Evolutionary conservation across 2,329 filamentous ascomycete genomes (phyloP).

Genomic region (Phaeosphaeriaceae sp.): DNA sequence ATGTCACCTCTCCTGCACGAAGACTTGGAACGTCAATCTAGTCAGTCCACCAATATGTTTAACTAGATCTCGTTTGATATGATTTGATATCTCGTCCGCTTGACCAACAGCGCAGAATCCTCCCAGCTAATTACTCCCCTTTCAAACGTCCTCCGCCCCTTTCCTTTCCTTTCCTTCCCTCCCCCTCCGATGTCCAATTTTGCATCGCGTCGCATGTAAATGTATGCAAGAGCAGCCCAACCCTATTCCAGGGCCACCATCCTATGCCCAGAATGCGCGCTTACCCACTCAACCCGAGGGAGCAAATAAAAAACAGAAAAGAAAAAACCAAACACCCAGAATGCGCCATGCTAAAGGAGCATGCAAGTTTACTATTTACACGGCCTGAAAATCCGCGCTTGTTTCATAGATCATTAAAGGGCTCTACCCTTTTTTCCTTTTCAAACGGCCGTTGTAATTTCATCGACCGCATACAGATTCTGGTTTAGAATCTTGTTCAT

Average conservation of each 20-base stretch:
- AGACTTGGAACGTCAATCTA: too few relatives aligned
- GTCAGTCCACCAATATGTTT: too few relatives aligned
- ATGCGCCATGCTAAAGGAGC: constrained; percentile 19
- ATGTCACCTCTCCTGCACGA: too few relatives aligned
- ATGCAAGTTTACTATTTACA: not conserved
- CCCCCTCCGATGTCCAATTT: not conserved
- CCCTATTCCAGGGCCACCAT: not conserved
- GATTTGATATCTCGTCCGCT: too few relatives aligned
- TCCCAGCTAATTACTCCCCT: too few relatives aligned
- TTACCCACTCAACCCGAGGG: not conserved
- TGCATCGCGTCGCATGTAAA: not conserved
- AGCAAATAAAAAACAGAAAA: not conserved
- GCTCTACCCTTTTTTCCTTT: not conserved
- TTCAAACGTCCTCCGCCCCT: not conserved
- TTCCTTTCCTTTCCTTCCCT: not conserved
- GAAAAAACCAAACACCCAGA: constrained; percentile 4
- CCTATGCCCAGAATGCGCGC: constrained; percentile 6
- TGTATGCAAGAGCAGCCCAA: too few relatives aligned
- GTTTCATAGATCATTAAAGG: too few relatives aligned
- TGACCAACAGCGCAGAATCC: too few relatives aligned
- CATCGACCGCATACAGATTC: constrained; percentile 86
- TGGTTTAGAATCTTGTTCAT: constrained; percentile 97
- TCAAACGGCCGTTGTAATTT: constrained; percentile 44
- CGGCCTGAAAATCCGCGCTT: not conserved
- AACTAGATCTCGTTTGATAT: too few relatives aligned